These are phyloP conservation scores for Scenedesmus sp. DNA, from an alignment of 163 green algal genomes.

Conservation along the genomic window DNA sequence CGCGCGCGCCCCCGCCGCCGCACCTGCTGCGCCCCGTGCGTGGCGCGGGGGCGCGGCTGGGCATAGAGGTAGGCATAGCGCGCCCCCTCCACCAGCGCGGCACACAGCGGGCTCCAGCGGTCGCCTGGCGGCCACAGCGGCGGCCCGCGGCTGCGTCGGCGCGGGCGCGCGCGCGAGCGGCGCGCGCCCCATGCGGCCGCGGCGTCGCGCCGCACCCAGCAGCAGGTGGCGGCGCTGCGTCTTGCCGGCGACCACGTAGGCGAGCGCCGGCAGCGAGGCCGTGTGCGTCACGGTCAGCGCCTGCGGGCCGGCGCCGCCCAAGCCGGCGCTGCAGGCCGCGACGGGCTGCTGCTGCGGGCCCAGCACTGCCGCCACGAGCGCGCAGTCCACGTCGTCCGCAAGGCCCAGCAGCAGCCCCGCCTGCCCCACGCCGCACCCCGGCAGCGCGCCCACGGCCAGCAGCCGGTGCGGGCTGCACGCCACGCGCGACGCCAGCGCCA, in stretches of 20 bases:
- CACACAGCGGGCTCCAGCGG: constrained; percentile 24
- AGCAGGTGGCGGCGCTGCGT: constrained; percentile 60
- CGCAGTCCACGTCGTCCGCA: constrained; percentile 48
- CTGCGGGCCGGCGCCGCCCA: neutral
- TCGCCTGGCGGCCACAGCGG: neutral
- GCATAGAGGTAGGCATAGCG: constrained; percentile 62
- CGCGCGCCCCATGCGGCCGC: no score
- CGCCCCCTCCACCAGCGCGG: constrained; percentile 57
- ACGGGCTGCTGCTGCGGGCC: neutral
- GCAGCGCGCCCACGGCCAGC: neutral
- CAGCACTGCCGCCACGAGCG: constrained; percentile 6
- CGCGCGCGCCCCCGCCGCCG: neutral
- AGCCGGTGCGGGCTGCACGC: constrained; percentile 21
- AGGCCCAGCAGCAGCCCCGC: constrained; percentile 28
- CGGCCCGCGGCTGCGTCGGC: neutral
- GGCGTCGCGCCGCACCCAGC: no score
- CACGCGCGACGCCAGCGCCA: neutral
- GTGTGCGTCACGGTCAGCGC: constrained; percentile 36
- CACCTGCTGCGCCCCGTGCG: constrained; percentile 58
- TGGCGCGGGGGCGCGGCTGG: neutral
- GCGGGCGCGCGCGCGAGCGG: neutral
- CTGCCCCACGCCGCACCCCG: neutral
- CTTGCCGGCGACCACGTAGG: constrained; percentile 62
- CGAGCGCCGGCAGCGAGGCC: constrained; percentile 51
- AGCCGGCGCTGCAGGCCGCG: neutral